These are phyloP conservation scores for Pachyrhizus erosus DNA, from an alignment of 306 rosid species.

Conservation along the genomic window DNA sequence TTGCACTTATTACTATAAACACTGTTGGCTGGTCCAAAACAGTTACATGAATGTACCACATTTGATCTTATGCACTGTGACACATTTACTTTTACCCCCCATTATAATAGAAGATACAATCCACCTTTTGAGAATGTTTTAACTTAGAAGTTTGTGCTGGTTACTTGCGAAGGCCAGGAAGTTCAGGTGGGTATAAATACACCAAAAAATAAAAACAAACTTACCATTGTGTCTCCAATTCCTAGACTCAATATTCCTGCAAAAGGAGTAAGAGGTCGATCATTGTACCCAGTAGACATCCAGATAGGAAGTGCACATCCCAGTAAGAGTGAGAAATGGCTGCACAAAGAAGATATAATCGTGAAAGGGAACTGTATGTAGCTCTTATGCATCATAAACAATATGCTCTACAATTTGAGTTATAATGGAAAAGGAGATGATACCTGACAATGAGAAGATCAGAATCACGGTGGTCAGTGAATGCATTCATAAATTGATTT, in stretches of 20 bases:
- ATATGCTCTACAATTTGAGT: conserved; percentile 14
- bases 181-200: background rate
- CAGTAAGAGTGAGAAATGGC: conserved; percentile 91
- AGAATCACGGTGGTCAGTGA: conserved; percentile 95
- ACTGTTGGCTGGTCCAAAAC: background rate
- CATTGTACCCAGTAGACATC: conserved; percentile 89
- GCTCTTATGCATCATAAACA: conserved; percentile 36
- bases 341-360: conserved; percentile 45
- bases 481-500: conserved; percentile 94
- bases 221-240: conserved; percentile 96
- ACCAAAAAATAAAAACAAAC: background rate
- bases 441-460: conserved; percentile 93
- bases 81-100: background rate
- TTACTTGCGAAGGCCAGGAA: background rate
- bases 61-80: conserved; percentile 2
- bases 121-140: conserved; percentile 12
- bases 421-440: conserved; percentile 10
- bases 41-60: background rate
- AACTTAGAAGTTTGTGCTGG: background rate
- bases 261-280: conserved; percentile 92
- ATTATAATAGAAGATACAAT: background rate
- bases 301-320: conserved; percentile 96
- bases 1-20: background rate
- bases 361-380: conserved; percentile 28
- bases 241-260: conserved; percentile 96